A percentile compares a stretch with the other conserved stretches of the same genome.
Evolutionary conservation across 768 basidiomycete species (phyloP).

Genomic region (Boletellus emodensis): DNA sequence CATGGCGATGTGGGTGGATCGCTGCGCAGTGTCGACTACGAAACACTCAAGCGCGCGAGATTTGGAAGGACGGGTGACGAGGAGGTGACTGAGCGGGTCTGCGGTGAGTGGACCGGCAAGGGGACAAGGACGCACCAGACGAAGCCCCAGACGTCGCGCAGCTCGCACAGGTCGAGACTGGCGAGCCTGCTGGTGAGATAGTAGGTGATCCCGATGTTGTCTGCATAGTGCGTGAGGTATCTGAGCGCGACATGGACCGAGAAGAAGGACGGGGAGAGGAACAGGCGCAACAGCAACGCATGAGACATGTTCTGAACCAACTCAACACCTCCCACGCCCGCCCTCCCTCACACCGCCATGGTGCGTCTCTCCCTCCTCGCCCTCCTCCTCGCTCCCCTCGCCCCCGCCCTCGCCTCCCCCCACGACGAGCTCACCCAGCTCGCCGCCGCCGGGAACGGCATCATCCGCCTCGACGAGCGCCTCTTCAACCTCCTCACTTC

Average conservation of each 20-base stretch:
- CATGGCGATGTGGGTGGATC: conserved; percentile 93
- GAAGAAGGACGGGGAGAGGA: conserved; percentile 90
- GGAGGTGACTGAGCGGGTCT: conserved; percentile 66
- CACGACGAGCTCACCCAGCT: conserved; percentile 64
- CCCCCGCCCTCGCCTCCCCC: conserved; percentile 27
- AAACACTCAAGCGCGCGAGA: conserved; percentile 94
- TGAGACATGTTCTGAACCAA: conserved; percentile 51
- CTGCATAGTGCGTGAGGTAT: conserved; percentile 76
- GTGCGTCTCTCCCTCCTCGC: conserved; percentile 28
- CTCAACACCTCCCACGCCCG: conserved; percentile 17
- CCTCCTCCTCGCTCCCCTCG: conserved; percentile 28
- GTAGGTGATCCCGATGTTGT: conserved; percentile 90
- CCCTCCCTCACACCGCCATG: conserved; percentile 2
- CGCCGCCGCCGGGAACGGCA: conserved; percentile 67
- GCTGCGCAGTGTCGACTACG: conserved; percentile 81
- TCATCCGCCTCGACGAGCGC: conserved; percentile 75
- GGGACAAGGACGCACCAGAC: conserved; percentile 55
- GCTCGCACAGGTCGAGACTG: conserved; percentile 62
- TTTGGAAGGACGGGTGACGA: conserved; percentile 87
- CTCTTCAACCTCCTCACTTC: conserved; percentile 75
- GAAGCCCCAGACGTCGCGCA: conserved; percentile 87
- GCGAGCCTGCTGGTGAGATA: conserved; percentile 76
- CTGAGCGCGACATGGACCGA: conserved; percentile 90
- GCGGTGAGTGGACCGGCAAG: conserved; percentile 9
- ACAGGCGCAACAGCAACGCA: conserved; percentile 85